These are phyloP conservation scores for Ophiostoma australiae DNA, from an alignment of 2,329 filamentous ascomycete species.

Conservation along the genomic window DNA sequence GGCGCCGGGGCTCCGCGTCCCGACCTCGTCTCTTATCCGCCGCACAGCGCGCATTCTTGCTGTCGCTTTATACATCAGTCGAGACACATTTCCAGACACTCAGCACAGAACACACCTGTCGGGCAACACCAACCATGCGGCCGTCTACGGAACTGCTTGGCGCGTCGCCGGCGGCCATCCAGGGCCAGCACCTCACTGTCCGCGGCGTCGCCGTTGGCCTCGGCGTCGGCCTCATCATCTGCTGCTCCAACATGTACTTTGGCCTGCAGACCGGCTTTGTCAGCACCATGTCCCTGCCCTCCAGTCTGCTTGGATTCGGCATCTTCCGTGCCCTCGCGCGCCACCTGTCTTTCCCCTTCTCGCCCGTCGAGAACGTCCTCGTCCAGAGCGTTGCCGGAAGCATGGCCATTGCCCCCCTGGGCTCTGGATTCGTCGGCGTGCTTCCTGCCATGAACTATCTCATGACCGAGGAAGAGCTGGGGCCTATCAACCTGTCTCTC, in stretches of 20 bases:
- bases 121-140: constrained; percentile 15
- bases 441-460: constrained; percentile 89
- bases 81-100: not conserved
- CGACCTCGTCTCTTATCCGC: constrained; percentile 6
- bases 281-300: constrained; percentile 93
- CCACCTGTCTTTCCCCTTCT: constrained; percentile 74
- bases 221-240: constrained; percentile 81
- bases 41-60: not conserved
- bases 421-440: constrained; percentile 93
- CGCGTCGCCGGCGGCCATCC: constrained; percentile 27
- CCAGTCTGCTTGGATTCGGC: constrained; percentile 88
- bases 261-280: constrained; percentile 57
- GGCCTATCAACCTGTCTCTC: constrained; percentile 65
- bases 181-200: constrained; percentile 71
- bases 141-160: constrained; percentile 20
- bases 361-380: constrained; percentile 91
- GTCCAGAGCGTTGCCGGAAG: constrained; percentile 93
- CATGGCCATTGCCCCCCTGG: constrained; percentile 94
- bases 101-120: not conserved
- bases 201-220: constrained; percentile 77
- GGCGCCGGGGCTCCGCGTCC: not conserved
- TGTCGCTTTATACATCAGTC: not conserved
- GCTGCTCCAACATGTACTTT: constrained; percentile 98
- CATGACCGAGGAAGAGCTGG: constrained; percentile 69
- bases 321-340: constrained; percentile 77